Evolutionary conservation across 352 stramenopile species (phyloP).

Genomic region (Thalassiosira sp.): DNA sequence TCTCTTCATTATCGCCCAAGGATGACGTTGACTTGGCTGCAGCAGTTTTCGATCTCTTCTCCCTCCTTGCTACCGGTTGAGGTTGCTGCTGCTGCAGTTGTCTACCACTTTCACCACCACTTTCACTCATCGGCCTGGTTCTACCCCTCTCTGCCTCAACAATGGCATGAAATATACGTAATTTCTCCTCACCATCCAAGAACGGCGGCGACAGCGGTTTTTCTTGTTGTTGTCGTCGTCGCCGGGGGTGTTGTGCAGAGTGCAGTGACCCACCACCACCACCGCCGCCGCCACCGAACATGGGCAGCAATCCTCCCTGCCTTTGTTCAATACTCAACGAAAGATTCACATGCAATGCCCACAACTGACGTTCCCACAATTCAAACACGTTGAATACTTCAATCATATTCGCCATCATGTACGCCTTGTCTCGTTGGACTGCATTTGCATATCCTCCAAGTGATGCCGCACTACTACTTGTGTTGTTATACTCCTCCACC

Average conservation of each 20-base stretch:
- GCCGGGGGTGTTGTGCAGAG: too few relatives aligned
- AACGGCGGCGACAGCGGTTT: too few relatives aligned
- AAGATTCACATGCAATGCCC: conserved; percentile 53
- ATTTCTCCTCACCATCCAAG: conserved; percentile 11
- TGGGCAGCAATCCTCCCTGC: too few relatives aligned
- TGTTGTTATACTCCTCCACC: too few relatives aligned
- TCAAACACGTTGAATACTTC: conserved; percentile 31
- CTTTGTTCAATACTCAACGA: conserved; percentile 54
- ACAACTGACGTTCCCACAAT: conserved; percentile 38
- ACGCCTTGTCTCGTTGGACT: too few relatives aligned
- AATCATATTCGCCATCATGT: background rate
- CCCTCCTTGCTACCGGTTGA: background rate
- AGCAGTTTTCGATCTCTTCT: background rate
- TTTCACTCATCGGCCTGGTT: background rate
- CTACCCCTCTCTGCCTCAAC: conserved; percentile 12
- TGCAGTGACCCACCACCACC: too few relatives aligned
- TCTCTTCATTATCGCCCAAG: conserved; percentile 4
- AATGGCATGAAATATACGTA: conserved; percentile 40
- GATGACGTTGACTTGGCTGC: background rate
- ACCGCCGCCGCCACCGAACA: too few relatives aligned
- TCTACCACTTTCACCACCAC: background rate
- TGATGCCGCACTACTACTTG: too few relatives aligned
- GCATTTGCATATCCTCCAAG: too few relatives aligned
- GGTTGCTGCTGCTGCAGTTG: background rate
- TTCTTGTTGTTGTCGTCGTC: too few relatives aligned